Conservation (phyloP, 192 early-diverging fungal genomes). For the Umbelopsis ramanniana region DNA sequence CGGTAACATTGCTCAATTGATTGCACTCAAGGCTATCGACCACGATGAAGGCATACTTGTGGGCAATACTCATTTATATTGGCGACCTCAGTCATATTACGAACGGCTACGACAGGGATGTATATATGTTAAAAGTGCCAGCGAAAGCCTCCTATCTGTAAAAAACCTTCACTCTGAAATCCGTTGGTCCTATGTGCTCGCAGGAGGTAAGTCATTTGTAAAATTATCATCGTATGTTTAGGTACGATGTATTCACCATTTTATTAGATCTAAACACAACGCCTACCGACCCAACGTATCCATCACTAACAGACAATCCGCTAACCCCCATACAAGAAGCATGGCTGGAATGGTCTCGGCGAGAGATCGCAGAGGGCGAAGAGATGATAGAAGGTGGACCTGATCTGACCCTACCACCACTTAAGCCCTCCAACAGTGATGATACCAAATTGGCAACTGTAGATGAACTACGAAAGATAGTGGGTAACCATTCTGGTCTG, state of each 20-base stretch:
- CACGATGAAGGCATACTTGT: constrained; percentile 31
- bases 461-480: not conserved
- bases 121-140: constrained; percentile 22
- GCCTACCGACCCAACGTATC: constrained; percentile 31
- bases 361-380: constrained; percentile 12
- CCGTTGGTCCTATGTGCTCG: constrained; percentile 24
- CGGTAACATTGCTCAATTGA: constrained; percentile 37
- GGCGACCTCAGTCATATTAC: constrained; percentile 41
- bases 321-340: constrained; percentile 17
- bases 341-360: constrained; percentile 24
- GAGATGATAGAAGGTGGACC: not conserved
- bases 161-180: not conserved
- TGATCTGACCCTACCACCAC: not conserved
- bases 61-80: constrained; percentile 44
- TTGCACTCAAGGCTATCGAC: constrained; percentile 23
- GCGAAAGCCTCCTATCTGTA: not conserved
- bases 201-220: constrained; percentile 26
- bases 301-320: constrained; percentile 15
- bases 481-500: not conserved
- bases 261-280: constrained; percentile 34
- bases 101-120: constrained; percentile 35
- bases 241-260: not conserved
- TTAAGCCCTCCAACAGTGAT: not conserved
- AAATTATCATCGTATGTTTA: not conserved
- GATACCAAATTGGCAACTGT: not conserved